phyloP scores from a whole-genome alignment of 306 rosid genomes.

The Hylodesmum podocarpum region DNA sequence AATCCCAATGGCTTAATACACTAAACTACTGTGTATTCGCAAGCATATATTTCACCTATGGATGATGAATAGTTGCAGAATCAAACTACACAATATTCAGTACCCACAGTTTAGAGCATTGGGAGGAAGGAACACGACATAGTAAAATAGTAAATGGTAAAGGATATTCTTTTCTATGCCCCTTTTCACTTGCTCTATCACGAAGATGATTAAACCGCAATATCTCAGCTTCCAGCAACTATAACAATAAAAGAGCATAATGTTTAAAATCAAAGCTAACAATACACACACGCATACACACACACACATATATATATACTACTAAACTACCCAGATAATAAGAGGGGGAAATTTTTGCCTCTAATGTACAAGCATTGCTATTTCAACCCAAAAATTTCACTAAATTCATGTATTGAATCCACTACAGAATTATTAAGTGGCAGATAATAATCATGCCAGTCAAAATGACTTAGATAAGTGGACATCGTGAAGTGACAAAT shows the following conservation, averaged over 20 bases:
- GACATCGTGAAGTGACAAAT: neutral
- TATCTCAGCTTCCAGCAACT: constrained; percentile 74
- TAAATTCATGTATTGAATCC: neutral
- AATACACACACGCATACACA: no score
- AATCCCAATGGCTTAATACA: neutral
- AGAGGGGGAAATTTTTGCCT: neutral
- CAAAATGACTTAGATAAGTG: constrained; percentile 14
- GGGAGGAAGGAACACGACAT: neutral
- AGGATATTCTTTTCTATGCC: constrained; percentile 93
- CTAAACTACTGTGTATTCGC: neutral
- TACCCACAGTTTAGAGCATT: constrained; percentile 2
- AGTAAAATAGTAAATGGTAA: constrained; percentile 36
- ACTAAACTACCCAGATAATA: neutral
- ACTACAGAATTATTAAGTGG: constrained; percentile 1
- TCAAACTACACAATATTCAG: neutral
- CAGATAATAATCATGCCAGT: neutral
- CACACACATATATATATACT: neutral
- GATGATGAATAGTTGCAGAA: constrained; percentile 22
- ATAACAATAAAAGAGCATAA: constrained; percentile 35
- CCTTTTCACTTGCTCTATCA: constrained; percentile 87
- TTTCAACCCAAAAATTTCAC: constrained; percentile 3
- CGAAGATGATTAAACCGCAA: constrained; percentile 71
- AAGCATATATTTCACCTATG: constrained; percentile 9
- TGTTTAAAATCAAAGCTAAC: constrained; percentile 17
- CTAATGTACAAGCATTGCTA: constrained; percentile 14